A percentile compares a stretch with the other conserved stretches of the same genome.
Evolutionary conservation across 2,329 filamentous ascomycete species (phyloP).

Genomic region (Hymenoscyphus salicellus): DNA sequence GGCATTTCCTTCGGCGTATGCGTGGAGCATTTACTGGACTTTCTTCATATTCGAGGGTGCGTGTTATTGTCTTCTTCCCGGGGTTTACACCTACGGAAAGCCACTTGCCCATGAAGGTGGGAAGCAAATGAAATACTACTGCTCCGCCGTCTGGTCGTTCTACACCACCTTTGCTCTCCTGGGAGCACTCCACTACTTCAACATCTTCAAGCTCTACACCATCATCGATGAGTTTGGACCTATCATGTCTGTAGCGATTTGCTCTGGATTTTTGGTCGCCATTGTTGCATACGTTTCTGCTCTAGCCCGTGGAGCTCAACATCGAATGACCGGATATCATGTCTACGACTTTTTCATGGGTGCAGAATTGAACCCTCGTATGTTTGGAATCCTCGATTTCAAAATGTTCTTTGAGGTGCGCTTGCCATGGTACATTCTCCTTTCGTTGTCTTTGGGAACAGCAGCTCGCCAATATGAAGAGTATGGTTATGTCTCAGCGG

Average conservation of each 20-base stretch:
- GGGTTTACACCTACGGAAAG: constrained; percentile 84
- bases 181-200: constrained; percentile 72
- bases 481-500: constrained; percentile 82
- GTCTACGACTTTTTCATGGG: constrained; percentile 93
- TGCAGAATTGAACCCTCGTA: constrained; percentile 78
- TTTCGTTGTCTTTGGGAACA: constrained; percentile 72
- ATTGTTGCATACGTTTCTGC: constrained; percentile 86
- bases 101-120: constrained; percentile 77
- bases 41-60: constrained; percentile 83
- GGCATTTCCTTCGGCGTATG: constrained; percentile 76
- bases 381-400: constrained; percentile 82
- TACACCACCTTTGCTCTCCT: constrained; percentile 78
- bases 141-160: constrained; percentile 82
- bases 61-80: constrained; percentile 82
- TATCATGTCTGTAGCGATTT: constrained; percentile 86
- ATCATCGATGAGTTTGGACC: constrained; percentile 94
- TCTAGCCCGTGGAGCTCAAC: constrained; percentile 72
- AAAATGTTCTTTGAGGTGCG: constrained; percentile 97
- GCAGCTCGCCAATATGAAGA: constrained; percentile 79
- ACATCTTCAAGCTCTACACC: constrained; percentile 84
- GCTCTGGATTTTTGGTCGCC: constrained; percentile 81
- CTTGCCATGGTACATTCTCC: constrained; percentile 87
- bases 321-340: constrained; percentile 83
- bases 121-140: constrained; percentile 90
- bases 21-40: constrained; percentile 92